Conservation (phyloP, 2,329 filamentous ascomycete genomes). For the Ascomycota sp. region DNA sequence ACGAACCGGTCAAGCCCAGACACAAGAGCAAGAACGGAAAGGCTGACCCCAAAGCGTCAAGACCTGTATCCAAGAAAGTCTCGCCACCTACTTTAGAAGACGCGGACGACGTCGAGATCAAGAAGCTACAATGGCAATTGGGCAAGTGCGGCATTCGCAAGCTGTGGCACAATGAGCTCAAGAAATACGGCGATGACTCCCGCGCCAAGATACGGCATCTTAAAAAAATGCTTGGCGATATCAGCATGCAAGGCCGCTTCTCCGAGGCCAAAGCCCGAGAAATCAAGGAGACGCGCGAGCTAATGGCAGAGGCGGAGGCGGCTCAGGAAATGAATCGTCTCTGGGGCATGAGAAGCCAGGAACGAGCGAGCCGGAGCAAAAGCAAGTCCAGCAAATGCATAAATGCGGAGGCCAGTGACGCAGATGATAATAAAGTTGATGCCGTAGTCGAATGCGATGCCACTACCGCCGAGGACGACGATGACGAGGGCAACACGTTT, state of each 20-base stretch:
- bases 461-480: constrained; percentile 10
- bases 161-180: constrained; percentile 71
- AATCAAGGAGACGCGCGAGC: constrained; percentile 71
- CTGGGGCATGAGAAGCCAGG: constrained; percentile 40
- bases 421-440: constrained; percentile 11
- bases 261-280: constrained; percentile 62
- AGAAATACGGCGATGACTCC: constrained; percentile 43
- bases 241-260: constrained; percentile 75
- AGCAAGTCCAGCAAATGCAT: constrained; percentile 7
- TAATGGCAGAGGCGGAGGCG: constrained; percentile 62
- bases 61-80: constrained; percentile 11
- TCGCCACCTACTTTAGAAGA: constrained; percentile 15
- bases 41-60: constrained; percentile 9
- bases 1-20: constrained; percentile 41
- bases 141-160: constrained; percentile 82
- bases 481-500: constrained; percentile 12
- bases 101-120: constrained; percentile 59
- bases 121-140: constrained; percentile 67
- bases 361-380: constrained; percentile 19
- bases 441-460: constrained; percentile 5
- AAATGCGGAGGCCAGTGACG: no score
- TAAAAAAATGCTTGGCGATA: constrained; percentile 52
- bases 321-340: constrained; percentile 60
- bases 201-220: constrained; percentile 69
- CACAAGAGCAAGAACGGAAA: constrained; percentile 27